Conservation (phyloP, 306 rosid genomes). For the Gynostemma pentaphyllum region DNA sequence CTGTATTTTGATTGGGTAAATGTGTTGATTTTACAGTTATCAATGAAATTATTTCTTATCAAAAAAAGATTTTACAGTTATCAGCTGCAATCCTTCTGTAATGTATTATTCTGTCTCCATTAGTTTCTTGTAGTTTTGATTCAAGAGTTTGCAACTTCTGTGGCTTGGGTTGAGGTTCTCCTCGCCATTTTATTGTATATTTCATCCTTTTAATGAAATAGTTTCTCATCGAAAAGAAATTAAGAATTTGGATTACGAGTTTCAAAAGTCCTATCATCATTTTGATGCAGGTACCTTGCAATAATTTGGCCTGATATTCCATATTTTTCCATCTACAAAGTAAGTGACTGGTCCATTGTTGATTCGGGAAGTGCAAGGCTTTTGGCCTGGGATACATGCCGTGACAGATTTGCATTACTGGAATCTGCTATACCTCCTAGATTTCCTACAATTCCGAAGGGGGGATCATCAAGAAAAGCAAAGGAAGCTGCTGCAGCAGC, state of each 20-base stretch:
- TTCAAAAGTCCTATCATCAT: neutral
- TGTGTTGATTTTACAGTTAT: neutral
- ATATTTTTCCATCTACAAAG: constrained; percentile 91
- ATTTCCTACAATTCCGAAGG: constrained; percentile 73
- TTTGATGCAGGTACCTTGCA: constrained; percentile 71
- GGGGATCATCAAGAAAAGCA: constrained; percentile 79
- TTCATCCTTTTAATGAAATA: too few species aligned
- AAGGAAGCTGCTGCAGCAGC: constrained; percentile 96
- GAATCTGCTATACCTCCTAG: constrained; percentile 79
- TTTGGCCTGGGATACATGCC: constrained; percentile 97
- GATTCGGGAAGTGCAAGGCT: constrained; percentile 99
- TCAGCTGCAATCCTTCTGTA: neutral
- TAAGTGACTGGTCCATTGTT: constrained; percentile 89
- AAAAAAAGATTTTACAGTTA: neutral
- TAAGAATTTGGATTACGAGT: neutral
- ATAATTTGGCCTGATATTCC: constrained; percentile 99
- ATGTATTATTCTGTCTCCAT: neutral
- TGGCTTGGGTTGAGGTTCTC: too few species aligned
- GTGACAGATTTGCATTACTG: constrained; percentile 90
- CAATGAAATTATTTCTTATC: too few species aligned
- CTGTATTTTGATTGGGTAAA: neutral
- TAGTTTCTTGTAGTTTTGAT: neutral
- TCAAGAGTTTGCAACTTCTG: too few species aligned
- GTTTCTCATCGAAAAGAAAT: too few species aligned
- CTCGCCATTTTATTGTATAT: too few species aligned